Percentiles rank a stretch among this genome's conserved stretches.
These are phyloP conservation scores for Tricholoma flavovirens DNA, from an alignment of 768 basidiomycete genomes.

Conservation along the genomic window DNA sequence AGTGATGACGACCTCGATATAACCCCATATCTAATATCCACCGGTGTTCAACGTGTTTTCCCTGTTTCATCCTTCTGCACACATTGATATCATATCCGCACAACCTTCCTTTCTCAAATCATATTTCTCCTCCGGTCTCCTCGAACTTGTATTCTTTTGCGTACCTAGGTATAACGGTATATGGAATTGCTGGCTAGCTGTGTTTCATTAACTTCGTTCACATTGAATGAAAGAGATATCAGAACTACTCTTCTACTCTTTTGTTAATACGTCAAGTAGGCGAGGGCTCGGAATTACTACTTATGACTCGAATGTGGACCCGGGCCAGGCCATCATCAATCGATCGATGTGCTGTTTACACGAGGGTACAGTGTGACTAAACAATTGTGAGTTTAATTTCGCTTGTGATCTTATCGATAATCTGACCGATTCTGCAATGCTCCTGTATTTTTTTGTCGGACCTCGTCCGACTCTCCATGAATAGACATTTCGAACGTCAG, in stretches of 20 bases:
- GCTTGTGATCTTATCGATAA: too few relatives aligned
- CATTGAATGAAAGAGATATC: neutral
- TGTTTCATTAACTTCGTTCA: too few relatives aligned
- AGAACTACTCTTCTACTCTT: neutral
- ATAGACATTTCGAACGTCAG: too few relatives aligned
- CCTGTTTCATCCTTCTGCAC: slow-evolving; percentile 1
- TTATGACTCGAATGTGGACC: too few relatives aligned
- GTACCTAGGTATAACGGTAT: neutral
- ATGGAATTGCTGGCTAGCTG: neutral
- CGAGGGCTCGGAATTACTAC: neutral
- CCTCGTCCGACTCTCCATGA: too few relatives aligned
- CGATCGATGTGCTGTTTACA: too few relatives aligned
- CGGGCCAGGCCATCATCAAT: too few relatives aligned
- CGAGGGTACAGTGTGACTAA: too few relatives aligned
- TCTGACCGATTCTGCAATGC: too few relatives aligned
- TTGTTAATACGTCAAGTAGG: neutral
- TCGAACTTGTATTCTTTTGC: slow-evolving; percentile 4
- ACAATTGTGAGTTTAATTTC: too few relatives aligned
- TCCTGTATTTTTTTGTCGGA: too few relatives aligned
- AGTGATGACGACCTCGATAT: slow-evolving; percentile 4
- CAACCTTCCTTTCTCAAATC: neutral
- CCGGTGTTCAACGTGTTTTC: slow-evolving; percentile 9
- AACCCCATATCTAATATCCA: slow-evolving; percentile 2
- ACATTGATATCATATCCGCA: slow-evolving; percentile 5
- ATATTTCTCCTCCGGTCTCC: slow-evolving; percentile 4